Evolutionary conservation across 2,329 filamentous ascomycete genomes (phyloP).

Genomic region (Tricladium varicosporioides): DNA sequence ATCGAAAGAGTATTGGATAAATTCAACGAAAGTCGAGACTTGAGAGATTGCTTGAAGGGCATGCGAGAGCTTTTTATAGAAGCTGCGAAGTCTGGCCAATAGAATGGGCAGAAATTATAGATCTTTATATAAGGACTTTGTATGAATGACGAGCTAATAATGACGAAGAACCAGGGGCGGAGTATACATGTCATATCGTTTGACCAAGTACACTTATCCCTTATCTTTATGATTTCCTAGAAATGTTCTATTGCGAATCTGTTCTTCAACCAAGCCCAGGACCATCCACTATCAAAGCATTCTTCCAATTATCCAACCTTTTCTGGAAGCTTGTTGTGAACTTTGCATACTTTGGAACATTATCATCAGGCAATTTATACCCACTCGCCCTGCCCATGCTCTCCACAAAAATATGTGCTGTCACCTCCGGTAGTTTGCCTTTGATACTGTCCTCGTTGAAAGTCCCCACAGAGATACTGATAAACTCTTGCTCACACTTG

Average conservation of each 20-base stretch:
- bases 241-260: too few species aligned
- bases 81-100: slow-evolving; percentile 44
- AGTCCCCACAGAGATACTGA: slow-evolving; percentile 39
- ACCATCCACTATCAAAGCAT: slow-evolving; percentile 2
- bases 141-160: neutral
- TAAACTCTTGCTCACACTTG: slow-evolving; percentile 31
- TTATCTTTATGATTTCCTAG: too few species aligned
- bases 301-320: slow-evolving; percentile 29
- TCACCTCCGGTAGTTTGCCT: slow-evolving; percentile 31
- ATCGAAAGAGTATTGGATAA: slow-evolving; percentile 74
- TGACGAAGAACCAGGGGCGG: too few species aligned
- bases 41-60: slow-evolving; percentile 71
- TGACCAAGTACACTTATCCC: too few species aligned
- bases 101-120: neutral
- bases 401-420: slow-evolving; percentile 43
- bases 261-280: slow-evolving; percentile 2
- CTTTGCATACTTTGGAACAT: slow-evolving; percentile 29
- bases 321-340: slow-evolving; percentile 26
- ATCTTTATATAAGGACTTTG: neutral
- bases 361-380: slow-evolving; percentile 39
- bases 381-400: slow-evolving; percentile 36
- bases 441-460: slow-evolving; percentile 41
- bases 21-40: slow-evolving; percentile 77
- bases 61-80: slow-evolving; percentile 79
- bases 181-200: too few species aligned